These are phyloP conservation scores for Pythium angustatum DNA, from an alignment of 352 stramenopile genomes.

Conservation along the genomic window DNA sequence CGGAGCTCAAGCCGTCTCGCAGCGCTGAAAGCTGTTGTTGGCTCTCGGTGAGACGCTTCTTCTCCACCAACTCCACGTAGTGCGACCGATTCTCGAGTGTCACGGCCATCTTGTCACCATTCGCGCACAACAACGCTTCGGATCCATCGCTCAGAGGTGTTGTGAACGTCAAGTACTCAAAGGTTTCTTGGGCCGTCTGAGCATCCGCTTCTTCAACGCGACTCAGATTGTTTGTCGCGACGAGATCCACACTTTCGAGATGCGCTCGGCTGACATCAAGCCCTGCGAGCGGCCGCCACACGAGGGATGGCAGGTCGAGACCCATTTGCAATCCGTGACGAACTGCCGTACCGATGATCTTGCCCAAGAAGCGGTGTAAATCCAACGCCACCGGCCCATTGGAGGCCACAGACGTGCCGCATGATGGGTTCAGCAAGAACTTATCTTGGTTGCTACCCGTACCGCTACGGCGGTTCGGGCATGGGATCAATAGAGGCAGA, in stretches of 20 bases:
- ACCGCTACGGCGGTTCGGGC: constrained; percentile 81
- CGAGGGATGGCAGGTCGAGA: constrained; percentile 85
- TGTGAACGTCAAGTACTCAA: constrained; percentile 77
- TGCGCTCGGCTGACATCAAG: constrained; percentile 76
- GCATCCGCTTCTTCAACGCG: constrained; percentile 57
- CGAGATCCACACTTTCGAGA: constrained; percentile 81
- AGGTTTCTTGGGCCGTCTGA: constrained; percentile 43
- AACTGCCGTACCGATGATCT: constrained; percentile 95
- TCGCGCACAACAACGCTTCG: constrained; percentile 65
- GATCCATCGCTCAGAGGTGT: constrained; percentile 80
- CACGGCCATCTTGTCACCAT: constrained; percentile 71
- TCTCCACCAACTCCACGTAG: constrained; percentile 73
- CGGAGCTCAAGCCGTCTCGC: constrained; percentile 88
- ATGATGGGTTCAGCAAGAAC: constrained; percentile 89
- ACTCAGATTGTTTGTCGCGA: constrained; percentile 64
- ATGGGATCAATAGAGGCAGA: constrained; percentile 87
- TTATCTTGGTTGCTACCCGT: constrained; percentile 93
- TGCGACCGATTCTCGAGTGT: constrained; percentile 55
- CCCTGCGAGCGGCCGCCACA: constrained; percentile 85
- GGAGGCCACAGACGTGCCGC: constrained; percentile 74
- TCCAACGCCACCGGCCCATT: constrained; percentile 91
- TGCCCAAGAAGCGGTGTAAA: constrained; percentile 94
- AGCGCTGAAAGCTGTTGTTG: constrained; percentile 75
- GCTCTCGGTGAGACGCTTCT: constrained; percentile 77
- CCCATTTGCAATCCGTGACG: constrained; percentile 95